Evolutionary conservation across 176 grass and related monocot genomes (phyloP), one percentile per base, ranked within the genome.

Genomic region (Oropetium thomaeum): DNA sequence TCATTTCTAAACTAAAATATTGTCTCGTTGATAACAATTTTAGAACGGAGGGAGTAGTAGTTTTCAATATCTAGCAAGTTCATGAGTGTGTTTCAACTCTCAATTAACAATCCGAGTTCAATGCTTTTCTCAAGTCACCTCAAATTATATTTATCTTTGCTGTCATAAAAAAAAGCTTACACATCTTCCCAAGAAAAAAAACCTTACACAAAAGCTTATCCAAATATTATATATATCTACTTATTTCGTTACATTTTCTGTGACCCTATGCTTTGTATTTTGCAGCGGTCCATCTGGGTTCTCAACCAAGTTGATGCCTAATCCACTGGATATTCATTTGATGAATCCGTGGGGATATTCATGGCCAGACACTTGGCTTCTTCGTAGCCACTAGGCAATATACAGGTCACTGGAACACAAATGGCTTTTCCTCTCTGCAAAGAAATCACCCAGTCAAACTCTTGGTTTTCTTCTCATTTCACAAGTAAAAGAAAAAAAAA

Each of bases 221-320:
- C n/a, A n/a, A n/a, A n/a, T n/a, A n/a, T n/a, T n/a, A n/a, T 2
- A 57, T 26, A 57, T 57, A 34, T 67, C 69, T 71, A 37, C 33
- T 4, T 37, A 5, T n/a, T 73, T 27, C 25, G 20, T 5, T 49
- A 11, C 31, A 34, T 13, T 38, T 64, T 35, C 14, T 14, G 2
- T 4, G 29, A 76, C 14, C 10, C 10, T 15, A 31, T 12, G 2
- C n/a, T n/a, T n/a, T n/a, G n/a, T n/a, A n/a, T n/a, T 58, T 13
- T 79, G 5, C 76, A 68, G n/a, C 11, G 69, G 58, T 65, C 44
- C 26, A 54, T 43, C 45, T 30, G 43, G 35, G 15, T 62, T 73
- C 30, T 65, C 2, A 1, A 8, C 37, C 27, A 58, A 44, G 37
- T 58, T 33, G 12, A 42, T 11, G 33, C 17, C 37, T 10, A 47